Evolutionary conservation across 148 eudicot species (phyloP), one percentile per base, ranked within the genome.

Genomic region (Amaranthus palmeri): DNA sequence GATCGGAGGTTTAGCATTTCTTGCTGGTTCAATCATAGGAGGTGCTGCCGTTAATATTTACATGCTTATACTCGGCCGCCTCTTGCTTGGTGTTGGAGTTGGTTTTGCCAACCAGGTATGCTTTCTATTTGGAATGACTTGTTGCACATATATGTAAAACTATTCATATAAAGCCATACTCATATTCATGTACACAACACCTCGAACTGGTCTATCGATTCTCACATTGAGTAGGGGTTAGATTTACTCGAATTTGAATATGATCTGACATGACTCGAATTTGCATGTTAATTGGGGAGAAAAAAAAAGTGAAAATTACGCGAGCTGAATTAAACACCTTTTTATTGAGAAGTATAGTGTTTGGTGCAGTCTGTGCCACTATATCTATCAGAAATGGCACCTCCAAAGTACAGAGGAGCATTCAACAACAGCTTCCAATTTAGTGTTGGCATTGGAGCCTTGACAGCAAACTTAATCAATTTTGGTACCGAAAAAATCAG

Each of bases 361-460:
- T 10, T 12, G 58, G 10, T 76, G 74, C 80, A 88, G 92, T 70
- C 92, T 40, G 86, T 81, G 10, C 92, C 92, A 13, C 55, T 88
- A 12, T 88, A 88, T 51, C 79, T 88, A 42, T 86, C 93, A 59
- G 93, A 88, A 74, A 84, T 88, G 88, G 93, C 93, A 40, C 93
- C 88, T 3, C 59, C 86, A 3, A 75, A 61, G 53, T 79, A 73
- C 72, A 78, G 90, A 71, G 93, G 93, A 76, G 90, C 90, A 65
- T 75, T 88, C 78, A 88, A 79, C 86, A 83, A 55, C 48, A 81
- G 88, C 54, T 88, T 86, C 61, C 90, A 86, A 63, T 56, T 88
- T 10, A 65, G 83, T 60, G 73, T 88, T 4, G 79, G 79, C 5
- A 51, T 86, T 0, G 93, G 93, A 0, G 61, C 57, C 48, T 47